Base-by-base conservation (phyloP, 2,329 filamentous ascomycete genomes). In the Fusarium sp. region DNA sequence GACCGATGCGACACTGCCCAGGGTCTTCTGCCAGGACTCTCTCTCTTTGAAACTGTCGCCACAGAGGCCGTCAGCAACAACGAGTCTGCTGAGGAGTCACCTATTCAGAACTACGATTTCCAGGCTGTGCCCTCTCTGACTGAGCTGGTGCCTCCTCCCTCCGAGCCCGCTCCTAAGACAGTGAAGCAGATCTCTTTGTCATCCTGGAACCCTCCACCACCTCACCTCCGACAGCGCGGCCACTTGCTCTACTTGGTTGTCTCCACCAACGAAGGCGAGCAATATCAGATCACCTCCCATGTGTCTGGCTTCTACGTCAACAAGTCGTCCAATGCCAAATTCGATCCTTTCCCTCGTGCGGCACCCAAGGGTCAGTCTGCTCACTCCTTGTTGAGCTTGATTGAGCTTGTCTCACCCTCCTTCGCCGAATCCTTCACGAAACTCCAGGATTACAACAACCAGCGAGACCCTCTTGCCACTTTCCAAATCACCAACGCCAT, bases 251-350 rank as follows among this genome's bases (percentile, higher is more conserved):
- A 99, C 81, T 87, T 99, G 23, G 87, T 94, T 70, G 87, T 96
- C 45, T 95, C 92, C 18, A 98, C 95, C 62, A 95, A 94, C 75
- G 96, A 99, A 82, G 95, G 95, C 70, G 96, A 99, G 83, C 94
- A 97, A 81, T 91, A 92, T 81, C 94, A 98, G 81, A 92, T 99
- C 78, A 99, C 97, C 13, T 90, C 93, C 17, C 94, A 98, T 77
- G 92, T 97, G 54, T 95, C 94, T 17, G 96, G 96, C 23, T 99
- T 99, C 86, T 99, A 92, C 81, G 92, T 98, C 78, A 99, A 97
- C 87, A 97, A 95, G 82, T 98, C 93, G 33, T 96, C 94, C 58
- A 98, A 96, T 82, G 89, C 89, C 83, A 98, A 96, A 83, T 99
- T 99, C 77, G 96, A 98, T 80, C 96, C 96, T 13, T 91, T 90